A percentile compares a stretch with the other conserved stretches of the same genome.
These are phyloP conservation scores for Lotmaria passim DNA, from an alignment of 208 protist species.

Conservation along the genomic window DNA sequence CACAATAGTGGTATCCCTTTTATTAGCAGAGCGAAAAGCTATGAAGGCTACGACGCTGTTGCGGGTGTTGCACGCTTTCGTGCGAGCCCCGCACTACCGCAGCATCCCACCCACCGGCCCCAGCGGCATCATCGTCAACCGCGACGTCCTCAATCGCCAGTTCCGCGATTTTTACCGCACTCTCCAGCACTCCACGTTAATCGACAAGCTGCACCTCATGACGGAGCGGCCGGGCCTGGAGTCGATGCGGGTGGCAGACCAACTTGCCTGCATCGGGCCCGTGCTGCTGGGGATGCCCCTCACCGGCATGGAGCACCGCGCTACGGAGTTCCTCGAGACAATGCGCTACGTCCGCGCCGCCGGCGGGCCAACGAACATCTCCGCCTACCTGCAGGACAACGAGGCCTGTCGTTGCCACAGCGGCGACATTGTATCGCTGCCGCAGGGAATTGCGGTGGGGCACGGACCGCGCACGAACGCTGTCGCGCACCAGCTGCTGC, in stretches of 20 bases:
- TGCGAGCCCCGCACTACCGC: conserved; percentile 85
- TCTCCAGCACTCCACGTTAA: conserved; percentile 84
- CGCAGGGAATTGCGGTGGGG: conserved; percentile 82
- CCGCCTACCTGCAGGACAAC: conserved; percentile 80
- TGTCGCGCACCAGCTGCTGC: conserved; percentile 75
- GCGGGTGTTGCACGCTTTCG: conserved; percentile 83
- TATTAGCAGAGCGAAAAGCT: neutral
- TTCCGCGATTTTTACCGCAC: conserved; percentile 91
- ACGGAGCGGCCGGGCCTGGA: conserved; percentile 76
- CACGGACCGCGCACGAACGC: conserved; percentile 90
- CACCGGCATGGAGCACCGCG: conserved; percentile 84
- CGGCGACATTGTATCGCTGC: conserved; percentile 89
- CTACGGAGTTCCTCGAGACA: conserved; percentile 87
- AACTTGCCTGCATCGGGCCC: conserved; percentile 78
- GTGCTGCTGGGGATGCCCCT: conserved; percentile 87
- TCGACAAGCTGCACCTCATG: conserved; percentile 93
- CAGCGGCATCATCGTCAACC: conserved; percentile 88
- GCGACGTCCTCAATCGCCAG: conserved; percentile 87
- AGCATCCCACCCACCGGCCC: conserved; percentile 80
- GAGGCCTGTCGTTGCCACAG: conserved; percentile 86
- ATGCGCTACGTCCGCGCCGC: conserved; percentile 87
- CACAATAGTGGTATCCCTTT: no score
- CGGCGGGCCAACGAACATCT: conserved; percentile 77
- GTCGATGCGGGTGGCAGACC: conserved; percentile 78
- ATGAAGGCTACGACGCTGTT: conserved; percentile 29